phyloP scores from a whole-genome alignment of 2,329 filamentous ascomycete species.

The Colletotrichum sp. region DNA sequence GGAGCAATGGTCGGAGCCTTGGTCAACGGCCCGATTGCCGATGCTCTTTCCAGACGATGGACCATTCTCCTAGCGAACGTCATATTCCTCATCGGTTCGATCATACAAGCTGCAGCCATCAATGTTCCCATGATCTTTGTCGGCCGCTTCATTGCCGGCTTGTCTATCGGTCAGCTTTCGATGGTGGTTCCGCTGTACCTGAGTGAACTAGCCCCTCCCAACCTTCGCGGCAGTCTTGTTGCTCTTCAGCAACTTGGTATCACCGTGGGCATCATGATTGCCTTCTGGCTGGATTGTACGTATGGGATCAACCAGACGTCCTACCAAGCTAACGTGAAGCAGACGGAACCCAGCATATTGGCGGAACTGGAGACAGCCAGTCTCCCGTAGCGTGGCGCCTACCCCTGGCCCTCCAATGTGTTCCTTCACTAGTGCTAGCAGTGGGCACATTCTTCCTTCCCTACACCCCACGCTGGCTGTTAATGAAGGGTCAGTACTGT shows the following conservation, averaged over 20 bases:
- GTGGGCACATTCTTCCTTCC: slow-evolving; percentile 60
- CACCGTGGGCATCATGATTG: slow-evolving; percentile 46
- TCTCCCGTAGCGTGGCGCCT: slow-evolving; percentile 49
- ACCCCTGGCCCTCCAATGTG: slow-evolving; percentile 49
- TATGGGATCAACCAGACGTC: rapidly evolving
- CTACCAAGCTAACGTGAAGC: neutral
- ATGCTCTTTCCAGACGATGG: slow-evolving; percentile 36
- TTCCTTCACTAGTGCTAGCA: slow-evolving; percentile 60
- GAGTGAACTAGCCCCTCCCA: slow-evolving; percentile 52
- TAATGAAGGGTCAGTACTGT: slow-evolving; percentile 29
- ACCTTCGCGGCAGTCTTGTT: slow-evolving; percentile 52
- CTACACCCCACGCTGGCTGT: slow-evolving; percentile 37
- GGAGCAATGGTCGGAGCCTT: slow-evolving; percentile 60
- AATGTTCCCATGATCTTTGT: slow-evolving; percentile 43
- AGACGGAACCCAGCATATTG: slow-evolving; percentile 43
- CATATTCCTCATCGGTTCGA: slow-evolving; percentile 45
- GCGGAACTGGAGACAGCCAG: slow-evolving; percentile 48
- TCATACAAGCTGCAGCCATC: slow-evolving; percentile 47
- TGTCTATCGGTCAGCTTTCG: neutral
- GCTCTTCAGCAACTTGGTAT: slow-evolving; percentile 49
- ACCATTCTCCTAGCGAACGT: slow-evolving; percentile 39
- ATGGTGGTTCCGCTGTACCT: slow-evolving; percentile 44
- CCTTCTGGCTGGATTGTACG: slow-evolving; percentile 44
- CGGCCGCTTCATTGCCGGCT: neutral
- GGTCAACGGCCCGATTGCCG: slow-evolving; percentile 43